These are phyloP conservation scores for Mycena sanguinolenta DNA, from an alignment of 768 basidiomycete genomes.

Conservation along the genomic window DNA sequence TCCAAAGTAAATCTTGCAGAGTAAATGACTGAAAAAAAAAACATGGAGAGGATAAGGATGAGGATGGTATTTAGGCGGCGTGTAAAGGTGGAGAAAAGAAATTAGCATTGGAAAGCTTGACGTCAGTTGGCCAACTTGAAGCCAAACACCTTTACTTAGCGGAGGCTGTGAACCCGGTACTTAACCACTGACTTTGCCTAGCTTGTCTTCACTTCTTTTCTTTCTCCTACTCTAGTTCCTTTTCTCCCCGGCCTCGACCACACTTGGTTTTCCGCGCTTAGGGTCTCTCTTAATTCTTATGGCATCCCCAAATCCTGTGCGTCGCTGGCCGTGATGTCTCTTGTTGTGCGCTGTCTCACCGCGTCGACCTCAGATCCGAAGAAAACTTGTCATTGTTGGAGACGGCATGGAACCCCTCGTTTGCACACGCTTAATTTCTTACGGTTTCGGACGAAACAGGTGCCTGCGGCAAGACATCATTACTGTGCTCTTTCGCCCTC, in stretches of 20 bases:
- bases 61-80: neutral
- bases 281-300: conserved; percentile 33
- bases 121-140: neutral
- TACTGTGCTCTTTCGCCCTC: conserved; percentile 91
- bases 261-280: conserved; percentile 40
- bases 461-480: conserved; percentile 96
- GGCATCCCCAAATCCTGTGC: conserved; percentile 70
- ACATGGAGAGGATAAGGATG: neutral
- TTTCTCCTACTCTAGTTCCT: conserved; percentile 41
- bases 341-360: conserved; percentile 24
- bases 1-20: neutral
- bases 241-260: conserved; percentile 20
- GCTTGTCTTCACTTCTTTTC: conserved; percentile 35
- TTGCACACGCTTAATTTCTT: conserved; percentile 38
- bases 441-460: conserved; percentile 56
- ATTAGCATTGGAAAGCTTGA: neutral
- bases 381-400: conserved; percentile 97
- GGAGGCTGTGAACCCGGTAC: conserved; percentile 16
- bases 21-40: neutral
- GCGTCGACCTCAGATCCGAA: conserved; percentile 76
- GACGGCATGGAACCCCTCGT: conserved; percentile 75
- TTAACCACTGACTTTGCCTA: conserved; percentile 14
- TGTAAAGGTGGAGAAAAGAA: conserved; percentile 7
- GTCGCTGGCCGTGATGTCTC: conserved; percentile 43
- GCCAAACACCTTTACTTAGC: neutral